These are phyloP conservation scores for Acacia confusa DNA, from an alignment of 306 rosid genomes.

Conservation along the genomic window DNA sequence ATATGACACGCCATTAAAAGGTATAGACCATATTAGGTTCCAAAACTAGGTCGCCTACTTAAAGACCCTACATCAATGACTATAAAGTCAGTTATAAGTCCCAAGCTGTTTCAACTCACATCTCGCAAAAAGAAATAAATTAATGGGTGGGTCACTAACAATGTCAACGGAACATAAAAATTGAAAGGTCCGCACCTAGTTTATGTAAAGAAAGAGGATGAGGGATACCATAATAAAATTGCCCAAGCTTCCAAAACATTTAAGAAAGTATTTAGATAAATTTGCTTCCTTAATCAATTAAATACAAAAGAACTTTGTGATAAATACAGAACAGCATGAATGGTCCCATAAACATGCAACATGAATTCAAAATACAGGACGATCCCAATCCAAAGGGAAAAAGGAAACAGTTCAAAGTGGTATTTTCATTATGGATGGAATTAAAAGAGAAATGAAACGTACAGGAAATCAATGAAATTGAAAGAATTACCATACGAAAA, in stretches of 20 bases:
- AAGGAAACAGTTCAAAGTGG: background rate
- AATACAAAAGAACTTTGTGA: background rate
- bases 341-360: background rate
- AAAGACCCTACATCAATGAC: background rate
- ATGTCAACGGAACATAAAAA: background rate
- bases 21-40: conserved; percentile 10
- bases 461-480: conserved; percentile 2
- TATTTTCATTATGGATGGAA: background rate
- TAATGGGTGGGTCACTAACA: background rate
- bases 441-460: background rate
- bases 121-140: background rate
- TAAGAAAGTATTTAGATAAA: background rate
- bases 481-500: conserved; percentile 13
- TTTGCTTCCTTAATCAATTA: background rate
- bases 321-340: background rate
- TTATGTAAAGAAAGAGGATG: conserved; percentile 29
- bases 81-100: background rate
- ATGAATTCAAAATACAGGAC: background rate
- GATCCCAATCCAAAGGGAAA: conserved; percentile 17
- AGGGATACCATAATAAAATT: background rate
- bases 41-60: conserved; percentile 6
- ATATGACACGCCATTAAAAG: background rate
- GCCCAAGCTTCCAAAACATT: conserved; percentile 5
- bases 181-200: background rate
- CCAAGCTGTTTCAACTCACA: conserved; percentile 1